These are phyloP conservation scores for Neonectria hederae DNA, from an alignment of 2,329 filamentous ascomycete genomes.

Conservation along the genomic window DNA sequence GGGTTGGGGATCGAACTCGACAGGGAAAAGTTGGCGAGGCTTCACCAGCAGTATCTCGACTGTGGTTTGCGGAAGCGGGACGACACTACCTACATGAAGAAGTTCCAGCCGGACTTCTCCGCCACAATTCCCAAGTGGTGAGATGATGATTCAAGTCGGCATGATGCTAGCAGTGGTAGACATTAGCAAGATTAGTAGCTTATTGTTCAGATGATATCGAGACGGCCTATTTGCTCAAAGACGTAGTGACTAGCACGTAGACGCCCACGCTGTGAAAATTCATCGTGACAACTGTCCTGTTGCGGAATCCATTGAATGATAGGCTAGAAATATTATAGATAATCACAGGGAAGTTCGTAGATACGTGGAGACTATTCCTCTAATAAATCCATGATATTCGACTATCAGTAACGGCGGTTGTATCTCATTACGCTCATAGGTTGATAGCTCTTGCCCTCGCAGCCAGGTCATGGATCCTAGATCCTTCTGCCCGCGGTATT, in stretches of 20 bases:
- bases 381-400: too few relatives aligned
- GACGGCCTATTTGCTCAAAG: background rate
- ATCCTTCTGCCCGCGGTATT: background rate
- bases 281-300: background rate
- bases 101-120: conserved; percentile 48
- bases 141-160: background rate
- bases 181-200: background rate
- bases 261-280: background rate
- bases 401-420: background rate
- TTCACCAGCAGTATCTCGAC: conserved; percentile 51
- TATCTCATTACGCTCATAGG: background rate
- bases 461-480: background rate
- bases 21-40: conserved; percentile 45
- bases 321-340: background rate
- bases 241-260: background rate
- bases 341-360: background rate
- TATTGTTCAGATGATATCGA: background rate
- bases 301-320: background rate
- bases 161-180: background rate
- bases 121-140: conserved; percentile 47
- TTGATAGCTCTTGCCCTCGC: background rate
- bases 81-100: conserved; percentile 51
- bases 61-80: conserved; percentile 50
- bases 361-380: background rate
- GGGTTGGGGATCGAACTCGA: conserved; percentile 52